Base-by-base conservation (phyloP, 257 asterid species). In the Solanum etuberosum region DNA sequence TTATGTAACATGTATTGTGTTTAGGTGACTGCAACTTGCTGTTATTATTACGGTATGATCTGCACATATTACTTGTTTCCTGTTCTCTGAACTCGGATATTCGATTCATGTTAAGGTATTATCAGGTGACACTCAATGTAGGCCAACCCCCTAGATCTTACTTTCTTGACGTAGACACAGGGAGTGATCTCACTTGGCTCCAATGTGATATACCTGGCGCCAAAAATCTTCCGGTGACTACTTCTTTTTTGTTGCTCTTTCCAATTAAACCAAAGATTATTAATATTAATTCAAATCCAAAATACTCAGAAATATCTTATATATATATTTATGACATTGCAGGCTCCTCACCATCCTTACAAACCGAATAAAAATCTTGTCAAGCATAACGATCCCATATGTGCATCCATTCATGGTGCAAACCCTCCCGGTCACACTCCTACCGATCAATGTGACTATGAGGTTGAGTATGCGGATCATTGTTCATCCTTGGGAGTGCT, bases 181-280 rank as follows among this genome's bases (percentile, higher is more conserved):
- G 99, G 65, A 97, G 99, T 89, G 99, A 95, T 82, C 97, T 97
- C 57, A 94, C 99, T 14, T 97, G 99, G 99, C 95, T 95, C 70
- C 98, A 94, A 63, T 97, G 99, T 88, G 98, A 97, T 86, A 97
- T 95, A 67, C 99, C 99, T 80, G 96, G 98, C 87, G 57, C 86
- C 25, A 93, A 94, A 90, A 95, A 98, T 92, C 87, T 88, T 18
- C 97, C 97, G 90, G 98, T 93, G 87, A 82, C 73, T 38, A 61
- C 83, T 29, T 42, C 16, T 40, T 34, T 73, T 65, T 57, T 10
- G 35, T 40, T 3, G 83, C 4, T 76, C 57, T 76, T 76, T 43
- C 37, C 31, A 15, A 63, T 42, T 74, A 12, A 0, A 5, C 43
- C 18, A 25, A 59, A 59, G 27, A 59, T 21, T 9, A 59, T 8